Evolutionary conservation across 352 stramenopile genomes (phyloP), one percentile per base, ranked within the genome.

Genomic region (Globisporangium spinosum): DNA sequence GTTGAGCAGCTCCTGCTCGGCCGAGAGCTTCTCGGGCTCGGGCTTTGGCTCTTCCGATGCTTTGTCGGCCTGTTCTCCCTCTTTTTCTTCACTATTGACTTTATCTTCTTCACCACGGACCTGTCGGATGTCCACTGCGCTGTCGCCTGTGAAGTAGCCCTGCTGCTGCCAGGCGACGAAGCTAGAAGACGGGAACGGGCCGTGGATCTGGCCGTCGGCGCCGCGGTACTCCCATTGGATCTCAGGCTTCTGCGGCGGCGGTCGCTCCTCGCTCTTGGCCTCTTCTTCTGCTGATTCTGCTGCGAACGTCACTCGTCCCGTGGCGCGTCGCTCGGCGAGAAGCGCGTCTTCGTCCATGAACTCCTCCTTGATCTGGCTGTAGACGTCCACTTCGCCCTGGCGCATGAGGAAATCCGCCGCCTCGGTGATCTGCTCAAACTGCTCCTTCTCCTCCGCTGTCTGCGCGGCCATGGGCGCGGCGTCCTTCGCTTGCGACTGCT

Each of bases 221-320:
- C 78, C 77, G 32, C 87, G 89, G 65, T 94, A 95, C 68, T 95
- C 87, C 87, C 87, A 95, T 70, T 89, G 84, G 2, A 78, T 60
- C 38, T 91, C 82, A 1, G 76, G 47, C 47, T 76, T 76, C 25
- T 34, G 25, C 6, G 61, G 72, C 1, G 68, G 69, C 1, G 73
- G 63, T 22, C 53, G 66, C 55, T 82, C 74, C 60, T 90, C 80
- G 34, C 71, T 82, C 61, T 89, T 90, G 22, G 59, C 43, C 74
- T 92, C 80, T 9, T 69, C 45, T 10, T 58, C 55, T 60, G 54
- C 15, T 40, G 3, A 13, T 64, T 59, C 59, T 3, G 54, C 70
- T 23, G 65, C 63, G 67, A 84, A 79, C 49, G 73, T 66, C 61
- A 79, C 71, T 23, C 70, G 38, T 38, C 64, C 20, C 20, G 66